Evolutionary conservation across 129 eudicot genomes (phyloP).

Genomic region (Cynara cardunculus): DNA sequence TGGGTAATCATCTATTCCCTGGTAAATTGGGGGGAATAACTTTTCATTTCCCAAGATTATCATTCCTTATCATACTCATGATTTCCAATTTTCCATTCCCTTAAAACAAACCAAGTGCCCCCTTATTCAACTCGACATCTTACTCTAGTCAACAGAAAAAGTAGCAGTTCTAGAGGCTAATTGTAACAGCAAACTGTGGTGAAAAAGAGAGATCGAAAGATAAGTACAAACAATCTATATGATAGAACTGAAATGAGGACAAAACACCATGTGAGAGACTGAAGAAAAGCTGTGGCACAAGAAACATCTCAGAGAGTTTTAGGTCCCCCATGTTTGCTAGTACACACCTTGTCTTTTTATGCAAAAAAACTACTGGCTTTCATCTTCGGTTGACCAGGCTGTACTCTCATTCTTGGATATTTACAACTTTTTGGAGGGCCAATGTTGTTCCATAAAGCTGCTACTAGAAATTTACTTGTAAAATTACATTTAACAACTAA

Average conservation of each 20-base stretch:
- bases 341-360: slow-evolving; percentile 4
- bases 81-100: neutral
- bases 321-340: slow-evolving; percentile 15
- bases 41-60: neutral
- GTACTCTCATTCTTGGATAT: slow-evolving; percentile 6
- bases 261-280: slow-evolving; percentile 22
- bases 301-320: slow-evolving; percentile 4
- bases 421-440: neutral
- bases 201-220: neutral
- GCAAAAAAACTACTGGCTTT: slow-evolving; percentile 23
- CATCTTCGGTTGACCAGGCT: slow-evolving; percentile 16
- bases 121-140: neutral
- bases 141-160: neutral
- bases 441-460: neutral
- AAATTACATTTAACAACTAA: neutral
- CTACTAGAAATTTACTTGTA: neutral
- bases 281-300: neutral
- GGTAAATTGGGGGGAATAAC: no score
- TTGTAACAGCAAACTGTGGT: neutral
- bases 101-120: neutral
- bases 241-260: neutral
- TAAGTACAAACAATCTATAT: neutral
- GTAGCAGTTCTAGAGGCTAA: neutral
- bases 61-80: neutral
- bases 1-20: neutral